Conservation (phyloP, 179 eudicot genomes). For the Monotropa hypopitys region DNA sequence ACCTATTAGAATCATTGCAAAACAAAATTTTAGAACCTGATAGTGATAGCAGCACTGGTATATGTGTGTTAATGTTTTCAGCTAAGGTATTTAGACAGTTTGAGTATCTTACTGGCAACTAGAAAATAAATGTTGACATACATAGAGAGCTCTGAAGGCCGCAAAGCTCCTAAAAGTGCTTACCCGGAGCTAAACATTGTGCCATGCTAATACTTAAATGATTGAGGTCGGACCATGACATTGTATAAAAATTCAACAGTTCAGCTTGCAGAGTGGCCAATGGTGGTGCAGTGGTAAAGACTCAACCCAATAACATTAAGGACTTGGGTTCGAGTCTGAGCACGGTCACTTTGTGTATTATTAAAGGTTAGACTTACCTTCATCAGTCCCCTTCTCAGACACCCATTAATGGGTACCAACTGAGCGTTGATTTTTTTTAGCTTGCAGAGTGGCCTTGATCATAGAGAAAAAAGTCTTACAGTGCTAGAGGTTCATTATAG, state of each 20-base stretch:
- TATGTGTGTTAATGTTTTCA: neutral
- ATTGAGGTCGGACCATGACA: neutral
- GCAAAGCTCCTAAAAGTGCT: neutral
- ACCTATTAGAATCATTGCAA: slow-evolving; percentile 26
- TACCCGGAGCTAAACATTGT: neutral
- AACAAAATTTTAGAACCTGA: neutral
- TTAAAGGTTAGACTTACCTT: no score
- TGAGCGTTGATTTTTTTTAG: no score
- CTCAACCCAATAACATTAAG: no score
- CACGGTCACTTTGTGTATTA: no score
- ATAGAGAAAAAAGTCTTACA: neutral
- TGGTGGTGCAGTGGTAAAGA: no score
- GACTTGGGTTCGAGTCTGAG: no score
- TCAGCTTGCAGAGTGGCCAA: neutral
- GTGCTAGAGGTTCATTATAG: neutral
- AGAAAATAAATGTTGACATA: neutral
- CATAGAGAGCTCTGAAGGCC: neutral
- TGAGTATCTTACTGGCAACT: neutral
- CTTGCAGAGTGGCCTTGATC: neutral
- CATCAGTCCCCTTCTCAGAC: no score
- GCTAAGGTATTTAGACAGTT: neutral
- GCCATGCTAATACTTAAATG: neutral
- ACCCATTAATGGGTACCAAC: no score
- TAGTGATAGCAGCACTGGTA: neutral
- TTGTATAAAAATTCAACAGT: neutral